phyloP scores from a whole-genome alignment of 2,329 filamentous ascomycete genomes.

The Pseudocercospora fijiensis region DNA sequence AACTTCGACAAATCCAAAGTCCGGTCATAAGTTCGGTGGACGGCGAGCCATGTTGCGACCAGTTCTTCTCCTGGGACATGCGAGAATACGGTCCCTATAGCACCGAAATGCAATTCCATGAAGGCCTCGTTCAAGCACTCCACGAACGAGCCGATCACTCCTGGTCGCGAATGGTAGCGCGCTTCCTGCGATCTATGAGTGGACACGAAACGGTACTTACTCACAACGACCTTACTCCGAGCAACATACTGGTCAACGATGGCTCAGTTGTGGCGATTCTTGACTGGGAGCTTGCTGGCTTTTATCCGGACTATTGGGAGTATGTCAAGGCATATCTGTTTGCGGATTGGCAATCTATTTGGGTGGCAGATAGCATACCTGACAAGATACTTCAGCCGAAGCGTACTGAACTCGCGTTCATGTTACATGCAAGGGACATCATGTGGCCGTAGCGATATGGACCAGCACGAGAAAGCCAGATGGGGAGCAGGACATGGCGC shows the following conservation, averaged over 20 bases:
- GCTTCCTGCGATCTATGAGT: slow-evolving; percentile 3
- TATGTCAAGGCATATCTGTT: slow-evolving; percentile 15
- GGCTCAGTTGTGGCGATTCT: slow-evolving; percentile 19
- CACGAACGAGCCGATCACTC: background rate
- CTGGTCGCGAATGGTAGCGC: slow-evolving; percentile 11
- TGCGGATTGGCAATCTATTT: slow-evolving; percentile 12
- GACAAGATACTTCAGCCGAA: slow-evolving; percentile 14
- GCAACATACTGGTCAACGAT: slow-evolving; percentile 25
- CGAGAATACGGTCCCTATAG: background rate
- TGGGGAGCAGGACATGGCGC: background rate
- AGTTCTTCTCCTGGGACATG: slow-evolving; percentile 11
- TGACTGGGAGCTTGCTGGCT: slow-evolving; percentile 25
- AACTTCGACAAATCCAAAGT: slow-evolving; percentile 11
- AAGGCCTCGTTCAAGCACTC: slow-evolving; percentile 7
- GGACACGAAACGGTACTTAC: slow-evolving; percentile 20
- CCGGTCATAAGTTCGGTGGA: slow-evolving; percentile 7
- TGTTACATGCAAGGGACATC: slow-evolving; percentile 10
- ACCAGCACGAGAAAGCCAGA: too few relatives aligned
- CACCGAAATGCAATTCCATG: slow-evolving; percentile 1
- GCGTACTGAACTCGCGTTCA: slow-evolving; percentile 3
- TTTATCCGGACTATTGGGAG: slow-evolving; percentile 24
- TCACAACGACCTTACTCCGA: slow-evolving; percentile 22
- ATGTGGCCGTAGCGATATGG: slow-evolving; percentile 11
- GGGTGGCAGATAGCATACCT: slow-evolving; percentile 12
- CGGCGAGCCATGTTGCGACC: slow-evolving; percentile 5